phyloP scores from a whole-genome alignment of 1,284 basidiomycete species.

The Clitocybe nebularis region DNA sequence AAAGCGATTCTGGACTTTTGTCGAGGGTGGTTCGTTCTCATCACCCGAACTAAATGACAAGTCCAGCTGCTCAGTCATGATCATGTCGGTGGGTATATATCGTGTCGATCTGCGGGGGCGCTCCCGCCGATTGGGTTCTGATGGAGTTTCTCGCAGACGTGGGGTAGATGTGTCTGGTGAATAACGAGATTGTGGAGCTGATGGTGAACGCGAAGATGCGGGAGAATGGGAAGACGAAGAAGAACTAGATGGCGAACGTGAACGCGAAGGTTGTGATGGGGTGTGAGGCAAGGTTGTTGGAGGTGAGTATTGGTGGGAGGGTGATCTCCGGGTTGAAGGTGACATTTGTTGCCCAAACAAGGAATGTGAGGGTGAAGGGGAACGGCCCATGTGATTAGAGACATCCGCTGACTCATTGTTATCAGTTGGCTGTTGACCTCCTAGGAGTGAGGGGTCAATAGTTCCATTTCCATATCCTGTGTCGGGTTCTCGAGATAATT shows the following conservation, averaged over 20 bases:
- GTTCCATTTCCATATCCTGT: slow-evolving; percentile 1
- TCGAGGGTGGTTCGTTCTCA: slow-evolving; percentile 3
- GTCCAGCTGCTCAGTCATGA: slow-evolving; percentile 8
- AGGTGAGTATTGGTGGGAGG: neutral
- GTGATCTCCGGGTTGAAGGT: neutral
- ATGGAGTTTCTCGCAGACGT: neutral
- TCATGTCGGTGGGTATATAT: slow-evolving; percentile 9
- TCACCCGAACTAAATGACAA: slow-evolving; percentile 5
- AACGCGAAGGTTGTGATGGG: neutral
- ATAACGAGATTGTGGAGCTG: neutral
- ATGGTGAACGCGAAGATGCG: neutral
- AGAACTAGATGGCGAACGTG: neutral
- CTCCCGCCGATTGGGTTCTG: too few relatives aligned
- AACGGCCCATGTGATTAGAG: neutral
- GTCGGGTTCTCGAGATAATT: neutral
- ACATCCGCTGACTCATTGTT: too few relatives aligned
- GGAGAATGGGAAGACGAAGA: neutral
- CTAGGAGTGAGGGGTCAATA: slow-evolving; percentile 4
- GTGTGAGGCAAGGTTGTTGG: neutral
- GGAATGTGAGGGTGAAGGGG: neutral
- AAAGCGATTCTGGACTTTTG: slow-evolving; percentile 1
- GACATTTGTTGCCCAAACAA: neutral
- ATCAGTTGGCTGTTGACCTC: neutral
- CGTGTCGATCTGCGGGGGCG: slow-evolving; percentile 4
- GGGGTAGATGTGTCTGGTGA: neutral